A percentile compares a stretch with the other conserved stretches of the same genome.
Conservation (phyloP, 345 rosid genomes). For the Dipteronia dyeriana region DNA sequence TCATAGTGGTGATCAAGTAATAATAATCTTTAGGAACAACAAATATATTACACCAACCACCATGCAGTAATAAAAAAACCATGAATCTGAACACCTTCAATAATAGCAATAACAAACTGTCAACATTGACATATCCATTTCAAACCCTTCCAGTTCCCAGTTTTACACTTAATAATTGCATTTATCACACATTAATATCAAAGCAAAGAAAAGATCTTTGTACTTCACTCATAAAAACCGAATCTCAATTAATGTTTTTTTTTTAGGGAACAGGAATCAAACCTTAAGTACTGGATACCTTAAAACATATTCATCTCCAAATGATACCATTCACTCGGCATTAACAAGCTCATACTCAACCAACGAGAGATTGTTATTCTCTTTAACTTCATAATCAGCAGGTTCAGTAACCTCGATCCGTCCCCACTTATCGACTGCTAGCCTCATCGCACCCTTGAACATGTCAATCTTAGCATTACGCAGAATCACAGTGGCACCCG, state of each 20-base stretch:
- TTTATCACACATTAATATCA: background rate
- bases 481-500: constrained; percentile 67
- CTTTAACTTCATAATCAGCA: constrained; percentile 56
- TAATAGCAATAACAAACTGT: background rate
- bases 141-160: background rate
- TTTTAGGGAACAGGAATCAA: constrained; percentile 27
- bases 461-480: constrained; percentile 94
- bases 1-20: background rate
- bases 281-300: constrained; percentile 9
- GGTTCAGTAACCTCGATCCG: constrained; percentile 80
- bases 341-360: constrained; percentile 89
- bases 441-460: constrained; percentile 99
- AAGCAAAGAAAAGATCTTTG: constrained; percentile 9
- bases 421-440: constrained; percentile 98
- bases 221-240: constrained; percentile 19
- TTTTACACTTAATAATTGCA: constrained; percentile 5
- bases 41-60: background rate
- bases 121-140: background rate
- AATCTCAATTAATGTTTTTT: constrained; percentile 10
- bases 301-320: constrained; percentile 21
- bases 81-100: too few species aligned
- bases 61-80: background rate
- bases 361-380: constrained; percentile 80
- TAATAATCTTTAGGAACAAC: background rate
- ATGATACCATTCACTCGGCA: constrained; percentile 47